Conservation (phyloP, 345 rosid species). For the Hevea brasiliensis region DNA sequence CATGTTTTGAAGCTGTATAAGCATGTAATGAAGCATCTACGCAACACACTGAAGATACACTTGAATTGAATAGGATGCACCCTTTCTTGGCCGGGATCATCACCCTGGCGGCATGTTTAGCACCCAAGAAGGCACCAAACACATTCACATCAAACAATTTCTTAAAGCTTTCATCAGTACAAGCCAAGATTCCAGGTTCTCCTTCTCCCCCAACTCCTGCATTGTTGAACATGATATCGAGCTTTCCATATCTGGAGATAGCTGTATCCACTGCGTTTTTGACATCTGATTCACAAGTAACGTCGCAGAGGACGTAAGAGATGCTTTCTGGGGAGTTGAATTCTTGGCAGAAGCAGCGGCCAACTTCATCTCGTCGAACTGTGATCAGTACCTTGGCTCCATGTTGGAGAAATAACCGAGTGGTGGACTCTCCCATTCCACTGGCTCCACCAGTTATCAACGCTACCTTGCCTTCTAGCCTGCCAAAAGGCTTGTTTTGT, state of each 20-base stretch:
- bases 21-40: neutral
- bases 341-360: slow-evolving; percentile 22
- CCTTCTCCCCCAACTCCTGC: slow-evolving; percentile 14
- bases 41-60: neutral
- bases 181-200: neutral
- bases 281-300: slow-evolving; percentile 21
- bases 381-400: slow-evolving; percentile 38
- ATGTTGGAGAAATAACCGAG: slow-evolving; percentile 21
- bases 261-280: slow-evolving; percentile 25
- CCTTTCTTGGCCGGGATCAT: slow-evolving; percentile 24
- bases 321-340: slow-evolving; percentile 7
- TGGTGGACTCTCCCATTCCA: slow-evolving; percentile 29
- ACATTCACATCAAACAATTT: slow-evolving; percentile 20
- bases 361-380: slow-evolving; percentile 33
- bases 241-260: slow-evolving; percentile 27
- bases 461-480: slow-evolving; percentile 38
- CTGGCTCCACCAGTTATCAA: slow-evolving; percentile 34
- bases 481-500: too few relatives aligned
- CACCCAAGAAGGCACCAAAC: slow-evolving; percentile 20
- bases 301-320: slow-evolving; percentile 31
- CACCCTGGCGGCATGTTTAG: slow-evolving; percentile 30
- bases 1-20: slow-evolving; percentile 22
- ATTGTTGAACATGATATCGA: slow-evolving; percentile 34
- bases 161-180: slow-evolving; percentile 2
- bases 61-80: slow-evolving; percentile 24